These are phyloP conservation scores for Beverwykella pulmonaria DNA, from an alignment of 495 filamentous ascomycete genomes.

Conservation along the genomic window DNA sequence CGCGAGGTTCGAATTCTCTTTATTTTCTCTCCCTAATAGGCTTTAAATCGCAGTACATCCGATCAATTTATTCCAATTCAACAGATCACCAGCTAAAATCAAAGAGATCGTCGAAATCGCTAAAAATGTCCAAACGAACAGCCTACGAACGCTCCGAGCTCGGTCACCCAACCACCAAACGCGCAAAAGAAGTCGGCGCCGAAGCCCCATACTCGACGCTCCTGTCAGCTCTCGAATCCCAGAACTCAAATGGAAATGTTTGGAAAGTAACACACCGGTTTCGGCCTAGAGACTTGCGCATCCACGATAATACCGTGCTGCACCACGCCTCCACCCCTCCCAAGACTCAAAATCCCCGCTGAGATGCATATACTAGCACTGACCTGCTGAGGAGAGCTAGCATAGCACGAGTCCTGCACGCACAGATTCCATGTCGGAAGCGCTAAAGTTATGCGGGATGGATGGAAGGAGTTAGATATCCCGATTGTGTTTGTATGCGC, in stretches of 20 bases:
- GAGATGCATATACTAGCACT: slow-evolving; percentile 48
- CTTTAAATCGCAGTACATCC: too few species aligned
- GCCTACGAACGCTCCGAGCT: slow-evolving; percentile 34
- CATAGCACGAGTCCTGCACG: slow-evolving; percentile 46
- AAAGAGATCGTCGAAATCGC: background rate
- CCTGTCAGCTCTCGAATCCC: slow-evolving; percentile 37
- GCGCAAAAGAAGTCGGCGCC: slow-evolving; percentile 50
- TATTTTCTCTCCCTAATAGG: too few species aligned
- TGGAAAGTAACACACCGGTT: slow-evolving; percentile 49
- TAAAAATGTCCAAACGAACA: slow-evolving; percentile 24
- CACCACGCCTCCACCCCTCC: slow-evolving; percentile 45
- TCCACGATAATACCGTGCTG: slow-evolving; percentile 50
- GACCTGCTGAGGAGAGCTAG: slow-evolving; percentile 47
- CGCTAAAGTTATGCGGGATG: slow-evolving; percentile 47
- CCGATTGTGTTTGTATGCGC: slow-evolving; percentile 46
- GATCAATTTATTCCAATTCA: too few species aligned
- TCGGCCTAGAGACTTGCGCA: slow-evolving; percentile 49
- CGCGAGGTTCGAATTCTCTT: too few species aligned
- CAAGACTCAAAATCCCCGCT: slow-evolving; percentile 40
- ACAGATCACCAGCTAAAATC: too few species aligned
- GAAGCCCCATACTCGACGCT: slow-evolving; percentile 44
- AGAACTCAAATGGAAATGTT: slow-evolving; percentile 34
- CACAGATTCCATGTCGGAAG: slow-evolving; percentile 49
- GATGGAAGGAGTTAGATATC: slow-evolving; percentile 48
- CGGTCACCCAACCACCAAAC: slow-evolving; percentile 49